Conservation (phyloP, 2,329 filamentous ascomycete species). For the Helotiales sp. region DNA sequence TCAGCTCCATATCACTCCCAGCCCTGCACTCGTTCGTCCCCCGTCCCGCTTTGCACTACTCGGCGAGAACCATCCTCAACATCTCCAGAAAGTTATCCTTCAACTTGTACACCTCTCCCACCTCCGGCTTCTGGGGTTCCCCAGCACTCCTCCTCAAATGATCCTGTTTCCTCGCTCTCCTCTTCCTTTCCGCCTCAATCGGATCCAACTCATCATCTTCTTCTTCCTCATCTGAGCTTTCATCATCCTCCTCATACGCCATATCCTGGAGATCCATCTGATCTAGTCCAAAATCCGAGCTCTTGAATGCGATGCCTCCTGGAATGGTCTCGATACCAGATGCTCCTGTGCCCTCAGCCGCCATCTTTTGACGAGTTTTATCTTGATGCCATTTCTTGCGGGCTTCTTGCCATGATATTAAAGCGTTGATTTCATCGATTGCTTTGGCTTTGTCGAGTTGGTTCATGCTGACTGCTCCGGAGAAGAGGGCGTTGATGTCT, state of each 20-base stretch:
- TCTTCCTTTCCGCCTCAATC: slow-evolving; percentile 80
- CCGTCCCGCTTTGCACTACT: slow-evolving; percentile 45
- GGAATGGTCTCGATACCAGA: slow-evolving; percentile 49
- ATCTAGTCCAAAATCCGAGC: slow-evolving; percentile 87
- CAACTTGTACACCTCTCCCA: slow-evolving; percentile 79
- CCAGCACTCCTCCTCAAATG: slow-evolving; percentile 77
- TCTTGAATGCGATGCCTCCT: slow-evolving; percentile 64
- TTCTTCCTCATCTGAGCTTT: slow-evolving; percentile 61
- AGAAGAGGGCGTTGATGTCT: slow-evolving; percentile 92
- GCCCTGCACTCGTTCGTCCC: neutral
- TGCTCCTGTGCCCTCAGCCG: slow-evolving; percentile 67
- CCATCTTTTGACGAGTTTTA: slow-evolving; percentile 99
- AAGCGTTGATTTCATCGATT: slow-evolving; percentile 75
- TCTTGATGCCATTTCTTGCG: slow-evolving; percentile 98
- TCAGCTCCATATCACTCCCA: neutral
- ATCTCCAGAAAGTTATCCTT: slow-evolving; percentile 78
- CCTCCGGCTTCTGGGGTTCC: slow-evolving; percentile 77
- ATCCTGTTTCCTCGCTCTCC: slow-evolving; percentile 76
- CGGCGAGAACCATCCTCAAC: slow-evolving; percentile 77
- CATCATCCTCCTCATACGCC: slow-evolving; percentile 71
- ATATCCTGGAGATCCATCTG: slow-evolving; percentile 85
- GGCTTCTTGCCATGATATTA: slow-evolving; percentile 93
- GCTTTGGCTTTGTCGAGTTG: slow-evolving; percentile 71
- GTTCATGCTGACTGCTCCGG: slow-evolving; percentile 69
- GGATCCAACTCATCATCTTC: slow-evolving; percentile 80